Conservation (phyloP, 2,329 filamentous ascomycete genomes). For the Leptographium procerum region DNA sequence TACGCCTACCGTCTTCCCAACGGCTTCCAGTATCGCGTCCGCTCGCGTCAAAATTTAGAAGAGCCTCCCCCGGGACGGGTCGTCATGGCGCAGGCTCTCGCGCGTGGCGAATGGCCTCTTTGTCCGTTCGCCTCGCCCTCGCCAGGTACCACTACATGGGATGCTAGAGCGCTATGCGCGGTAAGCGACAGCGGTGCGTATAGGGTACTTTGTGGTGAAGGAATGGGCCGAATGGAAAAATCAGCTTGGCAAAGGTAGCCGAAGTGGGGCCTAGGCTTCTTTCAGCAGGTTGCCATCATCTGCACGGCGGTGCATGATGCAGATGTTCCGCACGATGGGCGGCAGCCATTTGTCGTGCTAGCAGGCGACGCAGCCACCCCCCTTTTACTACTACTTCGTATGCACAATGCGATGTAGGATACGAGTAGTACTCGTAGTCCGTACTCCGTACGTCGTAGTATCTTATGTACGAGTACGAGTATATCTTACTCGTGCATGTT, state of each 20-base stretch:
- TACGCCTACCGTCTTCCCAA: no score
- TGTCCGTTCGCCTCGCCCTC: background rate
- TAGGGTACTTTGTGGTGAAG: background rate
- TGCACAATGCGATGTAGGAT: no score
- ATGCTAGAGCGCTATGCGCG: background rate
- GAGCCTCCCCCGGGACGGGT: background rate
- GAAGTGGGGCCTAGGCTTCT: background rate
- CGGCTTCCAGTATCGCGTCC: background rate
- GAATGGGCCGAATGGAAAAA: background rate
- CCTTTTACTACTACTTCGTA: no score
- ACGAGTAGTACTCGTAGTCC: background rate
- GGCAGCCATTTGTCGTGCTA: background rate
- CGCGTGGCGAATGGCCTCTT: background rate
- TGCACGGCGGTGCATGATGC: conserved; percentile 1
- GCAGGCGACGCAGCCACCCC: background rate
- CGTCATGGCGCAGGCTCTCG: background rate
- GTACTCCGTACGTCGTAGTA: no score
- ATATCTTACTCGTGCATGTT: no score
- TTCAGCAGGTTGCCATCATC: background rate
- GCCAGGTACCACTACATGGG: background rate
- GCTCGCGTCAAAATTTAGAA: background rate
- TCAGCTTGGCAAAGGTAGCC: background rate
- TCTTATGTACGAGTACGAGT: no score
- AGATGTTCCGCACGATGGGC: background rate
- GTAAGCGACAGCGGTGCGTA: background rate